Percentiles rank a stretch among this genome's conserved stretches.
phyloP scores from a whole-genome alignment of 768 basidiomycete species.

The Tricholoma bakamatsutake region DNA sequence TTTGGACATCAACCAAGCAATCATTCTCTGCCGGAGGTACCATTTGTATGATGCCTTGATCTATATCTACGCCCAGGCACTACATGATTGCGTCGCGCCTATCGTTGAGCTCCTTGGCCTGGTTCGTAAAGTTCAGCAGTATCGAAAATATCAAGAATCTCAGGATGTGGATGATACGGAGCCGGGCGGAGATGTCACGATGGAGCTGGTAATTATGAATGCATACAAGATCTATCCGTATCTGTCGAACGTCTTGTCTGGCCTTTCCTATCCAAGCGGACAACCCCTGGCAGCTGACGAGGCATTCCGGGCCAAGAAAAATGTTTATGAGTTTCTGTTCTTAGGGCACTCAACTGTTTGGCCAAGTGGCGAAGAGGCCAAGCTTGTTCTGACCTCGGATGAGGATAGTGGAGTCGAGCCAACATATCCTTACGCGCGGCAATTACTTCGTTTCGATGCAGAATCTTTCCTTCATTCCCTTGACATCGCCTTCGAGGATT shows the following conservation, averaged over 20 bases:
- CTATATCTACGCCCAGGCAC: constrained; percentile 86
- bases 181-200: constrained; percentile 24
- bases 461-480: constrained; percentile 92
- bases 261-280: constrained; percentile 83
- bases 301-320: constrained; percentile 60
- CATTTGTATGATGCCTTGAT: constrained; percentile 90
- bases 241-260: constrained; percentile 72
- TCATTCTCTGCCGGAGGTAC: constrained; percentile 77
- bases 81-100: constrained; percentile 86
- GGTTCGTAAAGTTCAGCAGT: constrained; percentile 60
- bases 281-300: constrained; percentile 62
- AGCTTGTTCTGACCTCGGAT: constrained; percentile 68
- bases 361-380: constrained; percentile 68
- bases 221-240: constrained; percentile 94
- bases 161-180: constrained; percentile 23
- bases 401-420: constrained; percentile 73
- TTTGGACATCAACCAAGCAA: constrained; percentile 91
- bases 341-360: constrained; percentile 73
- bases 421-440: constrained; percentile 84
- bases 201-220: constrained; percentile 59
- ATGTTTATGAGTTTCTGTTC: constrained; percentile 81
- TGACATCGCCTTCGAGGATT: constrained; percentile 92
- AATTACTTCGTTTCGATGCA: constrained; percentile 82
- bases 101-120: constrained; percentile 79
- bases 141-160: constrained; percentile 36